A percentile compares a stretch with the other conserved stretches of the same genome.
These are phyloP conservation scores for Lactifluus subvellereus DNA, from an alignment of 768 basidiomycete species.

Conservation along the genomic window DNA sequence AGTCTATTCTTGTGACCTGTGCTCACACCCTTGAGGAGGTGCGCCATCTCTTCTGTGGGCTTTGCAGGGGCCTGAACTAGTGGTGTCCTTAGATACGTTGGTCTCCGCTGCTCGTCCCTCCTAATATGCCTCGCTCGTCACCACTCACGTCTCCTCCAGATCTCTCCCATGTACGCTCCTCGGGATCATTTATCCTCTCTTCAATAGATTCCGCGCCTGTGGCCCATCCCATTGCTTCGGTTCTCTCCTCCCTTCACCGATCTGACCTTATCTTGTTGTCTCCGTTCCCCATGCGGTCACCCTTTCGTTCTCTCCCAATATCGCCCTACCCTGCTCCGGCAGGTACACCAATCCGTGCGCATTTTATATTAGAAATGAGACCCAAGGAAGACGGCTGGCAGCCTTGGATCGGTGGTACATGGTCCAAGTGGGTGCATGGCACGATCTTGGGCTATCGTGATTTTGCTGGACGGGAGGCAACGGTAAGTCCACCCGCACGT, in stretches of 20 bases:
- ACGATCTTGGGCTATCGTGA: constrained; percentile 54
- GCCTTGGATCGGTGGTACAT: constrained; percentile 49
- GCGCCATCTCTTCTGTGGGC: constrained; percentile 18
- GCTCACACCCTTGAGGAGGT: constrained; percentile 63
- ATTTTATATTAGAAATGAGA: constrained; percentile 45
- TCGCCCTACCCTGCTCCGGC: constrained; percentile 54
- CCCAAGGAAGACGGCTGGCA: constrained; percentile 38
- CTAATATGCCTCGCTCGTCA: constrained; percentile 7
- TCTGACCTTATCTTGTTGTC: constrained; percentile 51
- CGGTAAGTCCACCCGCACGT: constrained; percentile 34
- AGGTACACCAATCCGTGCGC: constrained; percentile 44
- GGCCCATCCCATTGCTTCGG: constrained; percentile 35
- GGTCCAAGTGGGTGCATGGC: constrained; percentile 49
- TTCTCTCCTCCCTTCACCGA: constrained; percentile 53
- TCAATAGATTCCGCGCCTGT: constrained; percentile 28
- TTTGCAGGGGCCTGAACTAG: neutral
- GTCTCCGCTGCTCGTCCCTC: constrained; percentile 30
- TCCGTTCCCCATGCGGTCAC: constrained; percentile 14
- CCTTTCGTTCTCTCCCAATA: constrained; percentile 47
- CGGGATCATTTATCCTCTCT: constrained; percentile 43
- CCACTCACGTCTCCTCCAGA: constrained; percentile 6
- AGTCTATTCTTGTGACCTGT: constrained; percentile 46
- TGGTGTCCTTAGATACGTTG: constrained; percentile 32
- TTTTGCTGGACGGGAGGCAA: constrained; percentile 49
- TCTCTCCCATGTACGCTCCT: constrained; percentile 17